Evolutionary conservation across 129 eudicot genomes (phyloP).

Genomic region (Centrapalus pauciflorus): DNA sequence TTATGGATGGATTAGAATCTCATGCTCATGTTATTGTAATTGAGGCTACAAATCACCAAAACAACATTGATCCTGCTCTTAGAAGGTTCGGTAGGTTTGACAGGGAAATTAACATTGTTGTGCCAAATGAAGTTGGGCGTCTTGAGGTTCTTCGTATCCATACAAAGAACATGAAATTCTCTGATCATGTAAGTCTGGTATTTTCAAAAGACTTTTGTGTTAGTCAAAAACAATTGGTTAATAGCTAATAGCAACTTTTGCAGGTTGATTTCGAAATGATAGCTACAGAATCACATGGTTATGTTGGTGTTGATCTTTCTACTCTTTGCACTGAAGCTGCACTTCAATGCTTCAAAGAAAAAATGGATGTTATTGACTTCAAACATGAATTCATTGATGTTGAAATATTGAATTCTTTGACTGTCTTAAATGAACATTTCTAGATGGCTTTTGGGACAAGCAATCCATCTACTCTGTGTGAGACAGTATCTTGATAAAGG

Average conservation of each 20-base stretch:
- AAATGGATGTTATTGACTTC: constrained; percentile 39
- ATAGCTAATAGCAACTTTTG: background rate
- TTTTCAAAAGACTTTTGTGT: background rate
- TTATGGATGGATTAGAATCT: too few species aligned
- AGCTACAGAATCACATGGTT: constrained; percentile 39
- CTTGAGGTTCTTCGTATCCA: background rate
- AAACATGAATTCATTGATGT: constrained; percentile 28
- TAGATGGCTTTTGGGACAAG: too few species aligned
- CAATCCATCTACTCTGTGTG: too few species aligned
- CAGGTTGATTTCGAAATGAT: constrained; percentile 44
- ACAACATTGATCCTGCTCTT: too few species aligned
- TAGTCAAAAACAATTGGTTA: background rate
- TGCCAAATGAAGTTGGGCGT: too few species aligned
- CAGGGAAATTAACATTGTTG: too few species aligned
- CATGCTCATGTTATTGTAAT: too few species aligned
- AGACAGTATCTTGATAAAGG: too few species aligned
- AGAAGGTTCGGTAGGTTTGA: too few species aligned
- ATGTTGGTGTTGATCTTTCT: constrained; percentile 42
- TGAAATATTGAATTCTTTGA: too few species aligned
- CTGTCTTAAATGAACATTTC: too few species aligned
- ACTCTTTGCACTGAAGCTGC: constrained; percentile 44
- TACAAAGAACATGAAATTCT: constrained; percentile 1
- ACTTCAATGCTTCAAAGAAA: constrained; percentile 39
- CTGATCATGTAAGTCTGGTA: constrained; percentile 27
- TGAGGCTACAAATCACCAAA: too few species aligned